A percentile compares a stretch with the other conserved stretches of the same genome.
Evolutionary conservation across 148 eudicot species (phyloP).

Genomic region (Camellia sinensis): DNA sequence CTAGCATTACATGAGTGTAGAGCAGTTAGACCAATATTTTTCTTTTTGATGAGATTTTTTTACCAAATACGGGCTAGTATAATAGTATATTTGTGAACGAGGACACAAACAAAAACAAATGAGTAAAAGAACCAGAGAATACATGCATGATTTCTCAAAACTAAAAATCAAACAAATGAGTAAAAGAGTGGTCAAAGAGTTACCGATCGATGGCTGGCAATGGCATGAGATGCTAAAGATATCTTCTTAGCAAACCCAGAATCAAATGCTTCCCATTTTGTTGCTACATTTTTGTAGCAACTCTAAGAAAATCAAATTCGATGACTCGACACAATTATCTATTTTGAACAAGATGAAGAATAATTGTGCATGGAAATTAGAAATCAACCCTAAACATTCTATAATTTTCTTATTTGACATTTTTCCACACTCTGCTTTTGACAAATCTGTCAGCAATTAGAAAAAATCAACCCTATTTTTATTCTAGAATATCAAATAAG

Average conservation of each 20-base stretch:
- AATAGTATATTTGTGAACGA: too few species aligned
- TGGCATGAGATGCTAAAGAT: background rate
- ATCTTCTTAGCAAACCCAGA: background rate
- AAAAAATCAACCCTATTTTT: background rate
- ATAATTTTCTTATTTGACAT: background rate
- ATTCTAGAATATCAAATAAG: background rate
- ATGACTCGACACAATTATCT: too few species aligned
- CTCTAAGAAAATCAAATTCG: background rate
- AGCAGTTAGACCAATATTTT: background rate
- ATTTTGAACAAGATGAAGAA: too few species aligned
- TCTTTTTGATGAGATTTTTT: background rate
- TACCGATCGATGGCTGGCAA: too few species aligned
- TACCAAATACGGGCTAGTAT: too few species aligned
- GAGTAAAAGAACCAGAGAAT: background rate
- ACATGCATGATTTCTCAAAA: background rate
- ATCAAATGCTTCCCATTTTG: too few species aligned
- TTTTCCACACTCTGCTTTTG: background rate
- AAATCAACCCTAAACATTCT: background rate
- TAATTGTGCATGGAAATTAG: background rate
- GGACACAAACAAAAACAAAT: too few species aligned
- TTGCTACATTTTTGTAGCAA: too few species aligned
- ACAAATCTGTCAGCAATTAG: background rate
- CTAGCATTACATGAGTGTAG: background rate
- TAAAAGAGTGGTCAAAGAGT: background rate
- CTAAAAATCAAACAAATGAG: background rate